These are phyloP conservation scores for Apiotrichum porosum DNA, from an alignment of 1,284 basidiomycete genomes.

Conservation along the genomic window DNA sequence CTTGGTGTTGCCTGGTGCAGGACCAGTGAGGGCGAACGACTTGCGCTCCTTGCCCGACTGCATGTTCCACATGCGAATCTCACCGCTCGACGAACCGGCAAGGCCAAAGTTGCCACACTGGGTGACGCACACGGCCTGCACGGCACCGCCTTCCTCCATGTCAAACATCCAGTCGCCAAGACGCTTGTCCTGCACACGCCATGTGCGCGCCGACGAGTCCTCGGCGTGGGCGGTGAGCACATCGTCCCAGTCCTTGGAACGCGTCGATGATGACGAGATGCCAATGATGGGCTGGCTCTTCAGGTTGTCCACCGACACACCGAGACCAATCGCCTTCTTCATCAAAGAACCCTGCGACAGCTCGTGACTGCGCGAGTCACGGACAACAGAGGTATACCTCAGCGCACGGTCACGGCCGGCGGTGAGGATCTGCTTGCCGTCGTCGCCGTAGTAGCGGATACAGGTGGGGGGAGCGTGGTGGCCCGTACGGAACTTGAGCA, in stretches of 20 bases:
- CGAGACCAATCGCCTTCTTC: slow-evolving; percentile 76
- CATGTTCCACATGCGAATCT: slow-evolving; percentile 88
- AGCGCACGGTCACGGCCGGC: slow-evolving; percentile 78
- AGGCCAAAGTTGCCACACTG: slow-evolving; percentile 96
- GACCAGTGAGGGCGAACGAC: slow-evolving; percentile 58
- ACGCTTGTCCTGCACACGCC: slow-evolving; percentile 78
- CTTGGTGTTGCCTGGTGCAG: slow-evolving; percentile 58
- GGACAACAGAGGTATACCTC: slow-evolving; percentile 83
- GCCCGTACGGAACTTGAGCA: slow-evolving; percentile 87
- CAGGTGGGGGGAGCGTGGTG: slow-evolving; percentile 87
- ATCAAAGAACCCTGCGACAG: slow-evolving; percentile 87
- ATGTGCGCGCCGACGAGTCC: slow-evolving; percentile 72
- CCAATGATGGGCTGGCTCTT: slow-evolving; percentile 75
- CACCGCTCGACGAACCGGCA: slow-evolving; percentile 71
- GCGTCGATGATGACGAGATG: slow-evolving; percentile 70
- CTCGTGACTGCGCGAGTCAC: slow-evolving; percentile 89
- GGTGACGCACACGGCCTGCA: slow-evolving; percentile 78
- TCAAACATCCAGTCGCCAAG: slow-evolving; percentile 63
- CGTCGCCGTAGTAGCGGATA: slow-evolving; percentile 91
- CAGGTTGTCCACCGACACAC: slow-evolving; percentile 70
- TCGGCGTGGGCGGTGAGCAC: slow-evolving; percentile 84
- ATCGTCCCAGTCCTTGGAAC: slow-evolving; percentile 96
- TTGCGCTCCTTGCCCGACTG: slow-evolving; percentile 87
- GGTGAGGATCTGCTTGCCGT: slow-evolving; percentile 89
- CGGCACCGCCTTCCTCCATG: slow-evolving; percentile 42